Evolutionary conservation across 768 basidiomycete species (phyloP).

Genomic region (Sutorius australiensis): DNA sequence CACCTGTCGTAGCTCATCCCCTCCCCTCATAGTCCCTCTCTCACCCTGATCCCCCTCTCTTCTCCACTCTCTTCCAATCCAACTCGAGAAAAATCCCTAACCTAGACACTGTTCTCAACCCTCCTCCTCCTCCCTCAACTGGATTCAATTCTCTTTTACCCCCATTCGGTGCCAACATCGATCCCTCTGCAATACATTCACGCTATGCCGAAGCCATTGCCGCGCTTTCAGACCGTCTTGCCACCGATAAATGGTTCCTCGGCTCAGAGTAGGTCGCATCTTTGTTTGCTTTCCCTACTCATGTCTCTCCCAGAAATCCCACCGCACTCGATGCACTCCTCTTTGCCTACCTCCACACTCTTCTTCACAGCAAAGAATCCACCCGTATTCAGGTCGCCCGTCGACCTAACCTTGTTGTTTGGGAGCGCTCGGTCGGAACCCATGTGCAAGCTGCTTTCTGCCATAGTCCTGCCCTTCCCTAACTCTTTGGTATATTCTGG

Average conservation of each 20-base stretch:
- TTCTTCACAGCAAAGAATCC: constrained; percentile 43
- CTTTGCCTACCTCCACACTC: constrained; percentile 76
- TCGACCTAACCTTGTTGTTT: constrained; percentile 73
- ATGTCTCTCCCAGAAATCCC: constrained; percentile 49
- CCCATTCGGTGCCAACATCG: constrained; percentile 54
- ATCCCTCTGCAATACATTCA: constrained; percentile 45
- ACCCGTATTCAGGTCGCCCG: constrained; percentile 64
- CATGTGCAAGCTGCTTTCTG: constrained; percentile 54
- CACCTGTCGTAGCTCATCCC: constrained; percentile 3
- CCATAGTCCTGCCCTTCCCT: constrained; percentile 1
- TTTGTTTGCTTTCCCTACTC: background rate
- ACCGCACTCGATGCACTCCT: constrained; percentile 79
- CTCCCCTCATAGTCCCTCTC: constrained; percentile 41
- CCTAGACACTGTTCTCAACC: constrained; percentile 51
- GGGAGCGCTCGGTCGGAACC: constrained; percentile 68
- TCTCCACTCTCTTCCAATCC: constrained; percentile 42
- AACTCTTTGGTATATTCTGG: constrained; percentile 14
- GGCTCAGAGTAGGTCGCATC: constrained; percentile 55
- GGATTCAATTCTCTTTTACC: constrained; percentile 66
- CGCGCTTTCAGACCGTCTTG: constrained; percentile 71
- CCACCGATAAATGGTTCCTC: constrained; percentile 78
- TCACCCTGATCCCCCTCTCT: constrained; percentile 42
- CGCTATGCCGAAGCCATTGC: constrained; percentile 70
- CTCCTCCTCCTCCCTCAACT: constrained; percentile 66
- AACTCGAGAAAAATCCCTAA: constrained; percentile 21